These are phyloP conservation scores for Exophiala sp. DNA, from an alignment of 2,329 filamentous ascomycete genomes.

Conservation along the genomic window DNA sequence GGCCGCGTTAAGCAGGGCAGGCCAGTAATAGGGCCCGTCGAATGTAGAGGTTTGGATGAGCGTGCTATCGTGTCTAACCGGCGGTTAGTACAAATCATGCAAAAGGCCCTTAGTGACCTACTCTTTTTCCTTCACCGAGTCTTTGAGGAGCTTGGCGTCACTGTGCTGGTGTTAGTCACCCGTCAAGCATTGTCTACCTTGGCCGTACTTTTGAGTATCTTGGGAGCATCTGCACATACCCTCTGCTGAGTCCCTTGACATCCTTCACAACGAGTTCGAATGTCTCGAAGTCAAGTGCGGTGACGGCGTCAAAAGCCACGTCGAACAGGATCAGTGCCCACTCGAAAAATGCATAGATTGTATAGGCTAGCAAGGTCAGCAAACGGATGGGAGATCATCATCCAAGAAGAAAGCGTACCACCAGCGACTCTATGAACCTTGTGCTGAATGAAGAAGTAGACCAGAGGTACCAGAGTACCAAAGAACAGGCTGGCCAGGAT, in stretches of 20 bases:
- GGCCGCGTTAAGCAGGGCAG: slow-evolving; percentile 68
- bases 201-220: slow-evolving; percentile 63
- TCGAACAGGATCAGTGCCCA: slow-evolving; percentile 94
- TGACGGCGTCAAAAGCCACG: slow-evolving; percentile 93
- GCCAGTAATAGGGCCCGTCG: slow-evolving; percentile 64
- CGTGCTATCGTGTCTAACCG: slow-evolving; percentile 65
- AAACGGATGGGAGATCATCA: background rate
- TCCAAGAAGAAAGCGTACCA: slow-evolving; percentile 54
- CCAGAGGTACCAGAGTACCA: slow-evolving; percentile 76
- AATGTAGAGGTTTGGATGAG: slow-evolving; percentile 58
- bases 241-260: slow-evolving; percentile 83
- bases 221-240: slow-evolving; percentile 97
- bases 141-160: slow-evolving; percentile 44
- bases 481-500: slow-evolving; percentile 79
- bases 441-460: slow-evolving; percentile 98
- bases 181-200: slow-evolving; percentile 34
- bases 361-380: slow-evolving; percentile 64
- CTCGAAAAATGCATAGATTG: slow-evolving; percentile 95
- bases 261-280: slow-evolving; percentile 87
- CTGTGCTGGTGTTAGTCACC: slow-evolving; percentile 39
- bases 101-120: slow-evolving; percentile 46
- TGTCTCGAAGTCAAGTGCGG: slow-evolving; percentile 79
- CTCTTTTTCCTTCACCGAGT: slow-evolving; percentile 62
- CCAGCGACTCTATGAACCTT: slow-evolving; percentile 91
- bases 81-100: slow-evolving; percentile 31